Percentiles rank a stretch among this genome's conserved stretches.
phyloP scores from a whole-genome alignment of 805 yeast species.

The Starmerella scarabaei region DNA sequence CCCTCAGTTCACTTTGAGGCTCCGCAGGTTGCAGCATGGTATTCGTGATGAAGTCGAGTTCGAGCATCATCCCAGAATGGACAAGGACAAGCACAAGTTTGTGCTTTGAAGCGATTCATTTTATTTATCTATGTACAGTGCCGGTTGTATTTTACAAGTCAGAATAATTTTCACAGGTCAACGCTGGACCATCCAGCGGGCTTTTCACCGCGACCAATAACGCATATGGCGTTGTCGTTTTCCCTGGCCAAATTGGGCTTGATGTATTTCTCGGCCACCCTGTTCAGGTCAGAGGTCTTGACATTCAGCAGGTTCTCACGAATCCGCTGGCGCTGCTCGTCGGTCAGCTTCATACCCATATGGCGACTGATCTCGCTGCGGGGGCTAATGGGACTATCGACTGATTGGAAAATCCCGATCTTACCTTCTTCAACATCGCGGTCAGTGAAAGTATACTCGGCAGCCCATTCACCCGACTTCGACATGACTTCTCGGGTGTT shows the following conservation, averaged over 20 bases:
- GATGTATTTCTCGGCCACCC: slow-evolving; percentile 53
- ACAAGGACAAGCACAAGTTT: slow-evolving; percentile 86
- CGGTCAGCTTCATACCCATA: slow-evolving; percentile 59
- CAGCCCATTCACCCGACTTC: slow-evolving; percentile 38
- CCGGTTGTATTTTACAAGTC: not conserved
- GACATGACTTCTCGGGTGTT: slow-evolving; percentile 52
- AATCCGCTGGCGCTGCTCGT: slow-evolving; percentile 66
- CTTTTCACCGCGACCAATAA: slow-evolving; percentile 18
- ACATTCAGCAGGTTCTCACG: slow-evolving; percentile 64
- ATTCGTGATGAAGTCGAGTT: slow-evolving; percentile 84
- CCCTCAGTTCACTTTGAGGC: slow-evolving; percentile 84
- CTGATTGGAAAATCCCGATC: slow-evolving; percentile 73
- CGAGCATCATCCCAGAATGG: slow-evolving; percentile 96
- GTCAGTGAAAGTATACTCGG: slow-evolving; percentile 40
- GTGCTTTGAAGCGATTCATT: slow-evolving; percentile 38
- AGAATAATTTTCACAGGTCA: slow-evolving; percentile 2
- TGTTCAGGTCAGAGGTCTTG: slow-evolving; percentile 43
- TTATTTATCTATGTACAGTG: not conserved
- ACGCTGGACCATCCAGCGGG: slow-evolving; percentile 13
- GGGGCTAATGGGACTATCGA: slow-evolving; percentile 81
- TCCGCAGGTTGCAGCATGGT: slow-evolving; percentile 84
- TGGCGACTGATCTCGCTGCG: slow-evolving; percentile 58
- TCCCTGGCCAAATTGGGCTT: slow-evolving; percentile 4
- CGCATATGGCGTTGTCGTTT: slow-evolving; percentile 10
- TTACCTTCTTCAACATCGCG: slow-evolving; percentile 79